These are phyloP conservation scores for Aplosporella prunicola DNA, from an alignment of 2,329 filamentous ascomycete genomes.

Conservation along the genomic window DNA sequence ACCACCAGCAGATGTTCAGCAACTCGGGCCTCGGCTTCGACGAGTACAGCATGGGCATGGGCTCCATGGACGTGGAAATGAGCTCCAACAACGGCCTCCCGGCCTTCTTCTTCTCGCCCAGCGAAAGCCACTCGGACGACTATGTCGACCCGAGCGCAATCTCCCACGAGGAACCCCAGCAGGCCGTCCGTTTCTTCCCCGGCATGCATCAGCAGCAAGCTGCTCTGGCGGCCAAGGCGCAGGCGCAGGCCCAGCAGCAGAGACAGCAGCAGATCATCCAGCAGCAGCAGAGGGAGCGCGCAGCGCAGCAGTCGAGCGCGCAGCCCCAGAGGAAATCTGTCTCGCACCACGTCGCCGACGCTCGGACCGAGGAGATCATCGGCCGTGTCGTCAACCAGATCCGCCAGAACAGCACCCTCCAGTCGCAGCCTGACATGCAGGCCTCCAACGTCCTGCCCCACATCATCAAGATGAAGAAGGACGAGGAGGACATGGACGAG, in stretches of 20 bases:
- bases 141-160: constrained; percentile 69
- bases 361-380: constrained; percentile 72
- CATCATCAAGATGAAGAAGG: constrained; percentile 71
- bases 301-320: constrained; percentile 18
- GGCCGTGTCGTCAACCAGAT: constrained; percentile 87
- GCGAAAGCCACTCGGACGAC: constrained; percentile 36
- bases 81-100: constrained; percentile 40
- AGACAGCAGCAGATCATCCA: constrained; percentile 40
- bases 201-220: constrained; percentile 89
- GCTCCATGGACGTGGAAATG: constrained; percentile 60
- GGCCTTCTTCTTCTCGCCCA: constrained; percentile 54
- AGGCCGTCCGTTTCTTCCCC: constrained; percentile 70
- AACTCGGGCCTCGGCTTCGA: constrained; percentile 57
- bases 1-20: constrained; percentile 35
- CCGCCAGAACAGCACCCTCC: constrained; percentile 59
- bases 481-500: constrained; percentile 98
- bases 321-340: constrained; percentile 24
- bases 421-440: constrained; percentile 38
- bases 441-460: constrained; percentile 47
- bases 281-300: constrained; percentile 25
- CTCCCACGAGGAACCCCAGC: constrained; percentile 49
- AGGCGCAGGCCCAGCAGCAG: constrained; percentile 23
- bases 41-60: constrained; percentile 46
- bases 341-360: constrained; percentile 34
- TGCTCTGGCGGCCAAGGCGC: constrained; percentile 37